A percentile compares a stretch with the other conserved stretches of the same genome.
These are phyloP conservation scores for Myxozyma geophila DNA, from an alignment of 805 yeast species.

Conservation along the genomic window DNA sequence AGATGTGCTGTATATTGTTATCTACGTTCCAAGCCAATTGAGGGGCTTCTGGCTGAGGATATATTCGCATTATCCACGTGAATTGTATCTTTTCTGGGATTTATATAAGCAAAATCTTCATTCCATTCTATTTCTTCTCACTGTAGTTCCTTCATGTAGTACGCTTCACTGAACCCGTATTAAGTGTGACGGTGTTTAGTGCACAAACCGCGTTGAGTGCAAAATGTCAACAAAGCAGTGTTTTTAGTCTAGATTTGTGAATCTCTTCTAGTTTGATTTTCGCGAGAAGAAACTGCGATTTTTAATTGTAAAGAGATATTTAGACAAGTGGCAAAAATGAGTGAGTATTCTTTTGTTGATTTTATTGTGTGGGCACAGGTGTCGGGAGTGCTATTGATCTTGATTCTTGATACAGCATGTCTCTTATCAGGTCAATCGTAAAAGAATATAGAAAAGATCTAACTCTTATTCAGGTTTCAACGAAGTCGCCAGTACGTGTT, in stretches of 20 bases:
- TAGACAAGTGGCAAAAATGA: background rate
- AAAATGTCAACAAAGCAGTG: background rate
- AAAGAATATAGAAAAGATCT: background rate
- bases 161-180: no score
- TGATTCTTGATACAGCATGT: background rate
- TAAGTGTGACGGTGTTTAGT: background rate
- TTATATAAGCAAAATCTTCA: no score
- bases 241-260: background rate
- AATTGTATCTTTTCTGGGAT: no score
- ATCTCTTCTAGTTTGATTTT: background rate
- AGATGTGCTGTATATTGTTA: no score
- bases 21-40: no score
- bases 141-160: no score
- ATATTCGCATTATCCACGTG: no score
- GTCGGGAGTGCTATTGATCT: background rate
- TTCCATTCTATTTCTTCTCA: no score
- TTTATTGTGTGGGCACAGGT: background rate
- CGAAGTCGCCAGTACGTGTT: conserved; percentile 8
- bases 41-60: no score
- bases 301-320: background rate
- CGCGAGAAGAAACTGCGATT: background rate
- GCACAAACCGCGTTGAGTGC: background rate
- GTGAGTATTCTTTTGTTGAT: background rate
- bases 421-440: no score
- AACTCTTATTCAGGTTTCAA: background rate